Evolutionary conservation across 2,329 filamentous ascomycete species (phyloP), one percentile per base, ranked within the genome.

Genomic region (Colletotrichum sp.): DNA sequence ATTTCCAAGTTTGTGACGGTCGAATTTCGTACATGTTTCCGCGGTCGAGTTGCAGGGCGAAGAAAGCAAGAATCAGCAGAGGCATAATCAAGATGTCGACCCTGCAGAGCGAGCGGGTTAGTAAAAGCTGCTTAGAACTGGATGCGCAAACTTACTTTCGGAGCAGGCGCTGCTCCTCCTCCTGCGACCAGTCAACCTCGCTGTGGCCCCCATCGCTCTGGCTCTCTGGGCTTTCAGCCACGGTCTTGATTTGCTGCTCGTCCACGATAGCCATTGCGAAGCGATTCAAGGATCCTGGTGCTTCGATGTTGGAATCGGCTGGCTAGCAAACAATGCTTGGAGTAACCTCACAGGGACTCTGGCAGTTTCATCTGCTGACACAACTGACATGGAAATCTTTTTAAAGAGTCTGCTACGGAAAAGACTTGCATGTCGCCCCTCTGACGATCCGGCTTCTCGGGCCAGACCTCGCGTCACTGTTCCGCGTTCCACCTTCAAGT

Each of bases 31-130:
- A 82, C 84, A 90, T 83, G 72, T 84, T 84, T 34, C 80, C 80
- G 9, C 82, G 78, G 63, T 84, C 82, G 16, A 84, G 75, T 57
- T 84, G 88, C 66, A 89, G 84, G 10, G 85, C 86, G 6, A 88
- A 85, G 28, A 89, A 85, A 2, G 85, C 86, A 0, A 89, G 80
- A 22, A 87, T 84, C 6, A 90, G 81, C 1, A 89, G 81, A 1
- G 86, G 88, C 57, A 90, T 84, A 2, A 90, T 84, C 10, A 84
- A 84, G 12, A 82, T 77, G 68, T 90, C 88, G 15, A 88, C 82
- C 79, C 87, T 90, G 68, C 22, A 39, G 30, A 30, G 12, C 3
- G 5, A 4, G 7, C 32, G 24, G 28, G 4, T 66, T 26, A 57
- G 64, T 24, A n/a, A 18, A 15, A 44, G 26, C n/a, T 18, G 16